Evolutionary conservation across 2,329 filamentous ascomycete species (phyloP).

Genomic region (Chaetomium olivaceum): DNA sequence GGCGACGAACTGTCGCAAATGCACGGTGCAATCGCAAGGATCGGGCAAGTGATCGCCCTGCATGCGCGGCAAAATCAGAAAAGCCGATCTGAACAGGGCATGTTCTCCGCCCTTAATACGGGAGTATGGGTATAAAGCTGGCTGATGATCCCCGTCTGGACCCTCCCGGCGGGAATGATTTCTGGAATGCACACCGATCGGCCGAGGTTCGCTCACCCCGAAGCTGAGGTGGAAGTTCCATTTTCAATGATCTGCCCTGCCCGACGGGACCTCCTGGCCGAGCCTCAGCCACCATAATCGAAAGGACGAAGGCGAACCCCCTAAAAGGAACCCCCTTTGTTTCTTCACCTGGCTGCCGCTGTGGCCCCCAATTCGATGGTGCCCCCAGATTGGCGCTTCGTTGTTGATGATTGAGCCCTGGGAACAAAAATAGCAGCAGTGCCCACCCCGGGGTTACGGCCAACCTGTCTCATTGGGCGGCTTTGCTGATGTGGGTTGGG

Average conservation of each 20-base stretch:
- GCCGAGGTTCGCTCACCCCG: conserved; percentile 14
- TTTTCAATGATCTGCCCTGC: neutral
- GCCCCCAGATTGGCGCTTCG: neutral
- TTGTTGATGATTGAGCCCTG: conserved; percentile 8
- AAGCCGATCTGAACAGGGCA: conserved; percentile 3
- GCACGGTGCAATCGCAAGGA: neutral
- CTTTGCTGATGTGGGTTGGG: neutral
- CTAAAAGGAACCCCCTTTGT: neutral
- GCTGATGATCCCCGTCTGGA: conserved; percentile 3
- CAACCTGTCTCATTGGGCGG: conserved; percentile 6
- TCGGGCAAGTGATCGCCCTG: conserved; percentile 1
- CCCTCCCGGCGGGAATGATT: neutral
- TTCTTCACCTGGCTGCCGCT: neutral
- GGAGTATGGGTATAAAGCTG: neutral
- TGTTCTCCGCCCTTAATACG: neutral
- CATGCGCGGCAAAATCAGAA: conserved; percentile 1
- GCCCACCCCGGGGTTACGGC: neutral
- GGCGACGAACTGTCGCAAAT: neutral
- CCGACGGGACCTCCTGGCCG: too few species aligned
- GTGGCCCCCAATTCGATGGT: neutral
- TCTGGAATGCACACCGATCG: conserved; percentile 12
- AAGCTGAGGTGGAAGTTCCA: neutral
- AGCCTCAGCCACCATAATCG: neutral
- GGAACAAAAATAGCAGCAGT: conserved; percentile 22
- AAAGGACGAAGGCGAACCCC: neutral